phyloP scores from a whole-genome alignment of 495 filamentous ascomycete species.

The Podospora sp. region DNA sequence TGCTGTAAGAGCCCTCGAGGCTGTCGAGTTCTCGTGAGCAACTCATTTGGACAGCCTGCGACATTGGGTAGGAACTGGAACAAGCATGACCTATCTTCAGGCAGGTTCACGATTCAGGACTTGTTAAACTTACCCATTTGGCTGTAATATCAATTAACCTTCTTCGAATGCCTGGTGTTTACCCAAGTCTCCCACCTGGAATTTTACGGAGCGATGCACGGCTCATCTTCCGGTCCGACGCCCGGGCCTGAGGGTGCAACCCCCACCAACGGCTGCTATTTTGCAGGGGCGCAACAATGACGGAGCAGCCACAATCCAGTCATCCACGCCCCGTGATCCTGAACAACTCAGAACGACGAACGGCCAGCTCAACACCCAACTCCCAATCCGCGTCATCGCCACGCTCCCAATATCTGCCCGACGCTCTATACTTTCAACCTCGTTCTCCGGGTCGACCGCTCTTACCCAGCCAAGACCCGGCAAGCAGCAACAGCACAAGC shows the following conservation, averaged over 20 bases:
- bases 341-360: slow-evolving; percentile 10
- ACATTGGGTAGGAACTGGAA: too few species aligned
- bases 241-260: background rate
- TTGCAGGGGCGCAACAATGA: background rate
- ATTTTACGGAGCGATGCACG: slow-evolving; percentile 9
- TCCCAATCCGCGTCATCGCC: background rate
- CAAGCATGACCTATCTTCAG: background rate
- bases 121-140: too few species aligned
- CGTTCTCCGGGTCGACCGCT: background rate
- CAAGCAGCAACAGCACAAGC: slow-evolving; percentile 11
- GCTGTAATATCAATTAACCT: background rate
- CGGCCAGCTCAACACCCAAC: background rate
- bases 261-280: slow-evolving; percentile 8
- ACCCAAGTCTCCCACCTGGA: background rate
- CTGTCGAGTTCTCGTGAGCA: too few species aligned
- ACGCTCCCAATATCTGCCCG: background rate
- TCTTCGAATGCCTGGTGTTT: background rate
- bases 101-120: background rate
- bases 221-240: background rate
- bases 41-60: too few species aligned
- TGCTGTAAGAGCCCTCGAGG: background rate
- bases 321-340: slow-evolving; percentile 2
- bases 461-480: background rate
- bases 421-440: background rate
- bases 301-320: background rate